Evolutionary conservation across 2,329 filamentous ascomycete species (phyloP), one percentile per base, ranked within the genome.

Genomic region (Fusarium tjaetaba): DNA sequence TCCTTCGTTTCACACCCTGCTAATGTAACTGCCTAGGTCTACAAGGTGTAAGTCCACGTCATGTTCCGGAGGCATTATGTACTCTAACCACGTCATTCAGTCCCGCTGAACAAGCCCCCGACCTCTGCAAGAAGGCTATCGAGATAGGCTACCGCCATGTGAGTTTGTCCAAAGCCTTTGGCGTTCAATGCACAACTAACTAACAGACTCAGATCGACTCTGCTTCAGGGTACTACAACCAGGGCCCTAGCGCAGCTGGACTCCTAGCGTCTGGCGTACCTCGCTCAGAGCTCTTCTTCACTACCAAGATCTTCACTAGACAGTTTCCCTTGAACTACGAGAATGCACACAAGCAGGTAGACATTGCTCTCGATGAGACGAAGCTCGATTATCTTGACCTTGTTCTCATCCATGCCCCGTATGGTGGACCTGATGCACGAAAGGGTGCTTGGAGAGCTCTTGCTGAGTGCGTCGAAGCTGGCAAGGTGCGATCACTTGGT

Each of bases 381-480:
- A 88, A 89, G 20, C 84, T 93, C 9, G 88, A 85, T 28, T 94
- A 93, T 80, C 86, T 93, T 71, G 91, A 94, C 76, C 85, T 94
- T 64, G 88, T 88, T 80, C 86, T 92, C 26, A 86, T 92, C 60
- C 90, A 92, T 79, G 83, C 87, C 2, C 90, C 90, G 1, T 90
- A 89, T 75, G 89, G 89, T 46, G 90, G 89, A 4, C 81, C 85
- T 3, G 84, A 83, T 24, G 84, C 80, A 53, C 87, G 90, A 71
- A 91, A 90, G 77, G 89, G 85, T 20, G 86, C 88, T 4, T 92
- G 90, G 90, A 86, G 83, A 60, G 90, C 88, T 5, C 85, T 92
- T 9, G 89, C 91, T n/a, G 89, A 92, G 78, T 86, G 86, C 15
- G 88, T 90, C 43, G 88, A 90, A 63, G 88, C 85, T 49, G 90